Evolutionary conservation across 805 yeast genomes (phyloP), one percentile per base, ranked within the genome.

Genomic region (Lipomyces spencermartinsiae): DNA sequence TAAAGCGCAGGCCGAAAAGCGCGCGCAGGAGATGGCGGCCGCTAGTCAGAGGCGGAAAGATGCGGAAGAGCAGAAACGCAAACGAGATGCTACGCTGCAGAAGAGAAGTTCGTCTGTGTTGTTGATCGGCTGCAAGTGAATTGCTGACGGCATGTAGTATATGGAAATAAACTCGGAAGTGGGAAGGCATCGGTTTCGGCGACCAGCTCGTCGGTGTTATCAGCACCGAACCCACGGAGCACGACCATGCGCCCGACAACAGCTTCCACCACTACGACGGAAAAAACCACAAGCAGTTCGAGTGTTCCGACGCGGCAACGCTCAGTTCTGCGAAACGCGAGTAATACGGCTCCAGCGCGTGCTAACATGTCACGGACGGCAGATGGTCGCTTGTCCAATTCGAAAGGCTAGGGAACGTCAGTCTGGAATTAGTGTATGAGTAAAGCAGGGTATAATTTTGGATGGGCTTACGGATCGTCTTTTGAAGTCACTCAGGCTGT

Each of bases 41-140:
- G 62, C 53, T 25, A 35, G 39, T 16, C 55, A 60, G 33, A 58
- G 35, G 55, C 46, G 59, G 16, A 19, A 39, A 22, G 67, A 67
- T 22, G 58, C 51, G 19, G 72, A 67, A 34, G 72, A 63, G 59
- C 63, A 54, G 59, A 61, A 63, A 16, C 64, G 95, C 46, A 59
- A 59, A 46, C 65, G 65, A 5, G 72, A 69, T 29, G 72, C 64
- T 2, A n/a, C 61, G 19, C 6, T 64, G 53, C 65, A 67, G 51
- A 69, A 69, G 66, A 33, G 72, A 61, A 63, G 72, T 68, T 57
- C 14, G 66, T 31, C 10, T 1, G 59, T 31, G 59, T 31, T 37
- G 10, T 9, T 16, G 3, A n/a, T 31, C 12, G 25, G 46, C 29
- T 8, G 6, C 29, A 34, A 34, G 34, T 14, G 10, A 35, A n/a